Base-by-base conservation (phyloP, 768 basidiomycete species). In the Ephemerocybe angulata region DNA sequence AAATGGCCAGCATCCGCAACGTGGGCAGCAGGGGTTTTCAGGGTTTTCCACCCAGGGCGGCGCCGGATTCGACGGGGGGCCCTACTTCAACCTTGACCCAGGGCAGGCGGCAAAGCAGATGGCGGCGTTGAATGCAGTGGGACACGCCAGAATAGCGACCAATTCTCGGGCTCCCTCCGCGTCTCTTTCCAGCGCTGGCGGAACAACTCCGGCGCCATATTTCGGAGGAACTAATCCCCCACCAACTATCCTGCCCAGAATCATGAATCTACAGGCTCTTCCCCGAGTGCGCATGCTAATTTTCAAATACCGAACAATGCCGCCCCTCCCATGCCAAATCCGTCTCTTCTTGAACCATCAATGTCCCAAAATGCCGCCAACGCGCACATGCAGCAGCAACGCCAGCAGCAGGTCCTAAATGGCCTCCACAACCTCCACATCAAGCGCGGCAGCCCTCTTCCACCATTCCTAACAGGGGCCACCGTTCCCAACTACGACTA, bases 91-190 rank as follows among this genome's bases (percentile, higher is more conserved):
- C 61, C 75, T 89, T 59, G 87, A 91, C 69, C 75, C 86, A 56
- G 77, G 79, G 49, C 77, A 83, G 42, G 83, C 78, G 48, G 86
- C 86, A 55, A 92, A 90, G 69, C 90, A 92, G 72, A 87, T 90
- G 82, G 86, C 87, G 28, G 86, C 86, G 10, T 81, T 91, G 60
- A 84, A 77, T 62, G 84, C 80, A 52, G 85, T 77, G 47, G 83
- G 76, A 61, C 77, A 82, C 62, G 80, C 82, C 65, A 76, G 84
- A 71, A 78, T 81, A 60, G 72, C 76, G 56, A 81, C 80, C 64
- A 82, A 80, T 59, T 77, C 74, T 70, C 68, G 73, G 55, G 67
- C 66, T 46, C 59, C 69, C 50, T 53, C 72, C 54, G 60, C 68
- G 52, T 62, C 69, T 49, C 62, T 63, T 62, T 58, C 75, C 54